These are phyloP conservation scores for Juglanconis juglandina DNA, from an alignment of 2,329 filamentous ascomycete species.

Conservation along the genomic window DNA sequence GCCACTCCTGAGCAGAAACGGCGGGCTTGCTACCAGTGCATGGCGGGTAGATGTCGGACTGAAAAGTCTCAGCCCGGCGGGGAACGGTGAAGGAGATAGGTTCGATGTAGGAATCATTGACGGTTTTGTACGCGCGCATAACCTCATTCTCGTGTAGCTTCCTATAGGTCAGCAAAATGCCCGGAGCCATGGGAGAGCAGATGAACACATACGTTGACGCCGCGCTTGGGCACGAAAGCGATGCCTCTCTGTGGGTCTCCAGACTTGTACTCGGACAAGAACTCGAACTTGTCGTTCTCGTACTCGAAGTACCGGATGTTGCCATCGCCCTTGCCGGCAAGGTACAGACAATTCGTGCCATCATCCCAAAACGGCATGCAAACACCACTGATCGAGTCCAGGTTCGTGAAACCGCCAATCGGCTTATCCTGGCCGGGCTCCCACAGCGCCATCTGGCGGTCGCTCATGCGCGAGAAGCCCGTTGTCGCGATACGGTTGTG, in stretches of 20 bases:
- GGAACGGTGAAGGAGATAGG: conserved; percentile 97
- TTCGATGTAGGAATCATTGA: conserved; percentile 91
- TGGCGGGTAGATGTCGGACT: conserved; percentile 94
- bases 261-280: conserved; percentile 96
- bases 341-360: conserved; percentile 88
- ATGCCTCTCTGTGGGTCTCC: conserved; percentile 89
- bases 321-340: conserved; percentile 96
- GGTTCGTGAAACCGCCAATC: conserved; percentile 81
- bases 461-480: conserved; percentile 97
- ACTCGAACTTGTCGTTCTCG: conserved; percentile 98
- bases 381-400: conserved; percentile 95
- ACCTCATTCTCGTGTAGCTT: conserved; percentile 93
- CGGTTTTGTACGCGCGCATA: conserved; percentile 94
- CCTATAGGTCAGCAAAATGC: conserved; percentile 17
- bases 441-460: conserved; percentile 93
- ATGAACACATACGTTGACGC: conserved; percentile 68
- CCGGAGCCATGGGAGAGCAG: neutral
- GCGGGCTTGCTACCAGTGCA: conserved; percentile 76
- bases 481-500: conserved; percentile 94
- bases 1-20: conserved; percentile 78
- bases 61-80: conserved; percentile 87
- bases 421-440: conserved; percentile 83
- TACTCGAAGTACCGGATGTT: conserved; percentile 99
- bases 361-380: conserved; percentile 99
- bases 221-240: conserved; percentile 90